Evolutionary conservation across 1,284 basidiomycete species (phyloP), one percentile per base, ranked within the genome.

Genomic region (Pseudozyma tsukubaensis): DNA sequence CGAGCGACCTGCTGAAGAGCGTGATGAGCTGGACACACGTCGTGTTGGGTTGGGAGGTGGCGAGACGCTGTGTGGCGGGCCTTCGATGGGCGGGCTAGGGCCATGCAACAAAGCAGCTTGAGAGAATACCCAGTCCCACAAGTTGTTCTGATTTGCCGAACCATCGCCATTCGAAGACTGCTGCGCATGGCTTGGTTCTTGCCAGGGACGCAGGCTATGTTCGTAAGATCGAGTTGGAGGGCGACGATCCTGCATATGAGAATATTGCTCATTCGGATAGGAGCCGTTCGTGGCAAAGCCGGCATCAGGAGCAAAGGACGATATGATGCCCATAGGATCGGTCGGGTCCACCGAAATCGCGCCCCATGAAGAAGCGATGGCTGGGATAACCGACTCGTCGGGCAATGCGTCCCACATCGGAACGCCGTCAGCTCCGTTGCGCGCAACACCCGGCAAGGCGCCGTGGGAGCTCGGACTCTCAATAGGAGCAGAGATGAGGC

Each of bases 121-220:
- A 34, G 43, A 52, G 19, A 72, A 61, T 1, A 65, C 51, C 69
- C 69, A 72, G 12, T 63, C 63, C 69, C 69, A 72, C 8, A 72
- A 34, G 24, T n/a, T 36, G 53, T 68, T 68, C 14, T 55, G 53
- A 16, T 35, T 49, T 39, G 32, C 42, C 50, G 48, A 16, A 18
- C 29, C 40, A 18, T 8, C 7, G 32, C 18, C 36, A 8, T 48
- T 12, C 0, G 47, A 8, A 14, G 47, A 35, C 42, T 39, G 37
- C 37, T 29, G 29, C 37, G n/a, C n/a, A n/a, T n/a, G 57, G 35
- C 50, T 42, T 4, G 60, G 65, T 24, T 72, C 64, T 39, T 67
- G 59, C 71, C 71, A 73, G 1, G 71, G 71, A 0, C 65, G 49
- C 18, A 73, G 45, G n/a, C 53, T 50, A 37, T 73, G 56, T 19